Evolutionary conservation across 306 rosid species (phyloP), one percentile per base, ranked within the genome.

Genomic region (Ziziphus jujuba): DNA sequence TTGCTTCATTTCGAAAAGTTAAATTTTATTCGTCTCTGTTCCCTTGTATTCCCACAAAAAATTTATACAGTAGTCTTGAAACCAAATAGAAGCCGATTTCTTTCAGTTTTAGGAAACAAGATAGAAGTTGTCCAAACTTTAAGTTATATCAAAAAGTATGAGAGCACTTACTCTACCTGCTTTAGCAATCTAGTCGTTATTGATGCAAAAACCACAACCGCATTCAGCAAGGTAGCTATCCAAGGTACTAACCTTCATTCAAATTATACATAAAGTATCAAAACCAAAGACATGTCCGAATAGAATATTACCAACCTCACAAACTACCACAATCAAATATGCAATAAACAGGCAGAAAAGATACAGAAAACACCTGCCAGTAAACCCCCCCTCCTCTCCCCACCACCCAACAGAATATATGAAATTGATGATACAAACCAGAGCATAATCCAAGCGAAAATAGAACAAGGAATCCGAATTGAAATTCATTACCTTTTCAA

Each of bases 401-500:
- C n/a, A n/a, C n/a, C n/a, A 17, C 20, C 55, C 21, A 7, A 16
- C 20, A 2, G 9, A 2, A 50, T 2, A 19, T 16, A 9, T 3
- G 17, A 50, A n/a, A 35, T 28, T n/a, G 9, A 4, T 11, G 21
- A 50, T 66, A 56, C 60, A 52, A 52, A 7, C 51, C 59, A 34
- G 52, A 36, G n/a, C 31, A 49, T 40, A 22, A 52, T 34, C 60
- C 70, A 59, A 61, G 36, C 19, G 34, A 9, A 31, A 47, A 44
- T 74, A 83, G 70, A 85, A 79, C 55, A 81, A 77, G 25, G 40
- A 25, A 60, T 75, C 61, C 44, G 1, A 5, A 65, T 75, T 80
- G 74, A 79, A 82, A 44, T 88, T 77, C 24, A 63, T 69, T 0
- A 79, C 85, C 0, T 57, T 63, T 58, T 49, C 45, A 60, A 61